Evolutionary conservation across 805 yeast species (phyloP), one percentile per base, ranked within the genome.

Genomic region (Wilhelminamyces savonicus): DNA sequence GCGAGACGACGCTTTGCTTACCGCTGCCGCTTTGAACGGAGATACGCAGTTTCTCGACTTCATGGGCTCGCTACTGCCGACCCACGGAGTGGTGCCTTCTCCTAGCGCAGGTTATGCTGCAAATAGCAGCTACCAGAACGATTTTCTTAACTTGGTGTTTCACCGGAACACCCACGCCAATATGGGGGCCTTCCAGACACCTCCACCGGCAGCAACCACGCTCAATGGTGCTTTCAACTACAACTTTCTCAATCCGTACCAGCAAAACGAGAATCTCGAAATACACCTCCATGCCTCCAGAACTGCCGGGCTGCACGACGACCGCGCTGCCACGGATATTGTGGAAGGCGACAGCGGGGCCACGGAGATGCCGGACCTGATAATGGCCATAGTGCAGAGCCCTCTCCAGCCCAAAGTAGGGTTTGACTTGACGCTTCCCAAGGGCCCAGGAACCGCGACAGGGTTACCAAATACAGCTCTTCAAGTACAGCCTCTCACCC

Each of bases 11-110:
- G 87, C 86, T 0, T 54, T 81, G 16, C 56, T 81, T 37, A 78
- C 87, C 0, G 87, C 87, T 0, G 79, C 84, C 4, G 87, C 88
- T 0, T 74, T 44, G 28, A 72, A 72, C 34, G 78, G 78, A 28
- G 80, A 74, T 35, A 65, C 74, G 4, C 75, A 73, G 33, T 71
- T 74, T 36, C 54, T 76, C 13, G 82, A 77, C 29, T 61, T 75
- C 44, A 63, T 74, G 56, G 50, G n/a, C n/a, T n/a, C n/a, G n/a
- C n/a, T 21, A 6, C 26, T 39, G 21, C 40, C 23, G 23, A 23
- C 33, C 4, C 21, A 34, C 16, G 36, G n/a, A n/a, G n/a, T n/a
- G n/a, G n/a, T n/a, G n/a, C n/a, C n/a, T n/a, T n/a, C n/a, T n/a
- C n/a, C n/a, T n/a, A n/a, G n/a, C n/a, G n/a, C n/a, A n/a, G n/a